Conservation (phyloP, 1,284 basidiomycete genomes). For the Ganoderma multipileum region DNA sequence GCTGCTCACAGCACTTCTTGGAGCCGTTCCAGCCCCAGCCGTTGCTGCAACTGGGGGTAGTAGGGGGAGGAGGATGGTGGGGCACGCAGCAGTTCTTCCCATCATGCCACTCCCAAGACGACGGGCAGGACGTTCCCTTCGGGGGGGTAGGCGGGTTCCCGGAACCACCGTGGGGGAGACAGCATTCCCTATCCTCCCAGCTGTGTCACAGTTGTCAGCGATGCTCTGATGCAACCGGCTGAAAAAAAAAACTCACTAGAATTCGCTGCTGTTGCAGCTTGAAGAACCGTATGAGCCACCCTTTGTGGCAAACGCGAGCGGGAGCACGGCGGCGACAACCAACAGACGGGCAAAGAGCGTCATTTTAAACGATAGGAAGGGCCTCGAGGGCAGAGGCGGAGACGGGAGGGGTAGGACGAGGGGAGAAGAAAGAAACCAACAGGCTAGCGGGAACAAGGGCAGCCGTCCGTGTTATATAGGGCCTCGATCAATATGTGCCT, state of each 20-base stretch:
- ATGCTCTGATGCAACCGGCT: background rate
- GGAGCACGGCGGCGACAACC: slow-evolving; percentile 37
- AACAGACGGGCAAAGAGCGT: slow-evolving; percentile 38
- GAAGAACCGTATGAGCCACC: slow-evolving; percentile 5
- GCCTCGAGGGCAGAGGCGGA: slow-evolving; percentile 34
- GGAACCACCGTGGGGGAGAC: slow-evolving; percentile 56
- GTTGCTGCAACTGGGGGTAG: slow-evolving; percentile 48
- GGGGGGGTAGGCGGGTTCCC: slow-evolving; percentile 51
- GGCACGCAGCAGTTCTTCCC: slow-evolving; percentile 52
- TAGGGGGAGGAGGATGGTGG: slow-evolving; percentile 41
- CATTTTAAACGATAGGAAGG: slow-evolving; percentile 40
- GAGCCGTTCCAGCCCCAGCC: slow-evolving; percentile 47
- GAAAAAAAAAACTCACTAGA: slow-evolving; percentile 35
- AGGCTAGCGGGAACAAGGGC: slow-evolving; percentile 24
- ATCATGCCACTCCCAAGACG: slow-evolving; percentile 41
- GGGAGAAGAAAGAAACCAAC: slow-evolving; percentile 35
- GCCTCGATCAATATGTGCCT: slow-evolving; percentile 20
- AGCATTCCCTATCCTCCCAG: slow-evolving; percentile 52
- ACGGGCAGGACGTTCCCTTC: slow-evolving; percentile 52
- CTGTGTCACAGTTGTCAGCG: slow-evolving; percentile 37
- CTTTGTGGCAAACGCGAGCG: slow-evolving; percentile 36
- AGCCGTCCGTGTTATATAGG: slow-evolving; percentile 26
- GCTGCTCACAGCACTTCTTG: slow-evolving; percentile 2
- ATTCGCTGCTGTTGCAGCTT: slow-evolving; percentile 27
- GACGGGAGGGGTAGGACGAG: slow-evolving; percentile 23